Evolutionary conservation across 176 grass and related monocot species (phyloP).

Genomic region (Microstegium vimineum): DNA sequence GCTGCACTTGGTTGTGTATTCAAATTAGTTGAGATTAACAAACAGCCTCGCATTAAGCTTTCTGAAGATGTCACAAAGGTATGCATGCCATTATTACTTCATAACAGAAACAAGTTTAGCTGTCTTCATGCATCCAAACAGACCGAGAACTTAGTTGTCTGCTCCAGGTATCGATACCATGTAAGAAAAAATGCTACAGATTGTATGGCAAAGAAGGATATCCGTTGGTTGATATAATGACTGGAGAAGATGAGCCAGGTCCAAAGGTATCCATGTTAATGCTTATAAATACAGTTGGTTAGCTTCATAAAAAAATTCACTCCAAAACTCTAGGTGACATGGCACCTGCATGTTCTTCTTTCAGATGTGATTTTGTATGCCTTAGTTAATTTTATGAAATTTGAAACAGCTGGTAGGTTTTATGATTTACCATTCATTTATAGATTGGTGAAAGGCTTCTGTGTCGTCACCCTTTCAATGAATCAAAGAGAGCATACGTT

Average conservation of each 20-base stretch:
- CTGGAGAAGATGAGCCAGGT: slow-evolving; percentile 64
- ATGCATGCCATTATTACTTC: slow-evolving; percentile 1
- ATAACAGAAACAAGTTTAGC: background rate
- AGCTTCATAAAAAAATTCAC: slow-evolving; percentile 3
- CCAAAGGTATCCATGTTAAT: slow-evolving; percentile 59
- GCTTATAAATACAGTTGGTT: background rate
- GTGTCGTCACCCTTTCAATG: slow-evolving; percentile 88
- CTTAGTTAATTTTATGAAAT: background rate
- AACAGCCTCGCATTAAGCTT: slow-evolving; percentile 89
- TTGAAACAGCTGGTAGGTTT: background rate
- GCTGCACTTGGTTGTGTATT: slow-evolving; percentile 97
- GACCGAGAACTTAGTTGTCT: background rate
- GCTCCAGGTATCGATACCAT: slow-evolving; percentile 88
- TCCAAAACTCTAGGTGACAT: slow-evolving; percentile 8
- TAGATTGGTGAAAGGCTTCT: slow-evolving; percentile 87
- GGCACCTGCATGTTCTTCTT: background rate
- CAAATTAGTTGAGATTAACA: slow-evolving; percentile 96
- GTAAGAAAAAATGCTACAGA: slow-evolving; percentile 87
- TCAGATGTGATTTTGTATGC: background rate
- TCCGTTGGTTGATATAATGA: slow-evolving; percentile 91
- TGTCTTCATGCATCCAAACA: background rate
- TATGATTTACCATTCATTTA: slow-evolving; percentile 18
- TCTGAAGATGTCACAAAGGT: slow-evolving; percentile 98
- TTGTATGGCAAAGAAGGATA: slow-evolving; percentile 82
- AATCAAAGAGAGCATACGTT: slow-evolving; percentile 92